These are phyloP conservation scores for Pseudonitzschia delicatissima DNA, from an alignment of 108 stramenopile species.

Conservation along the genomic window DNA sequence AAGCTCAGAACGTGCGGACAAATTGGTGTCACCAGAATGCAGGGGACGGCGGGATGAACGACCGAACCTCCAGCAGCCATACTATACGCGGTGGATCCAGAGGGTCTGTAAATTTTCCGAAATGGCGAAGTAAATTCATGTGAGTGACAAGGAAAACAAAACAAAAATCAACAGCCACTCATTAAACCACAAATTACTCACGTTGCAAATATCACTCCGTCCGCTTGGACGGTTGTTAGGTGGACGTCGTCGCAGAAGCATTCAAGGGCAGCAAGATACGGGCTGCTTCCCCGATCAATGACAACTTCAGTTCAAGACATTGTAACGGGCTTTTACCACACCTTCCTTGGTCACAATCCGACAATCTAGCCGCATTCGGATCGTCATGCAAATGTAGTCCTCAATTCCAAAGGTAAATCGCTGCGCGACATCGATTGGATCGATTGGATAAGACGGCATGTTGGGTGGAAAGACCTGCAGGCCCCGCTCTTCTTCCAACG, in stretches of 20 bases:
- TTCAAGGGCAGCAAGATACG: conserved; percentile 88
- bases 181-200: conserved; percentile 17
- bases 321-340: conserved; percentile 58
- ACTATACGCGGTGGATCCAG: conserved; percentile 95
- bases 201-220: conserved; percentile 94
- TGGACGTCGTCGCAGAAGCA: conserved; percentile 90
- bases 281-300: conserved; percentile 89
- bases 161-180: background rate
- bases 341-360: conserved; percentile 73
- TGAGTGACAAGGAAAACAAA: conserved; percentile 12
- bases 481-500: conserved; percentile 1
- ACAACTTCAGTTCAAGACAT: conserved; percentile 96
- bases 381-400: conserved; percentile 73
- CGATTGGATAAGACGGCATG: conserved; percentile 33
- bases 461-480: conserved; percentile 35
- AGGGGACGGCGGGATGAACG: conserved; percentile 95
- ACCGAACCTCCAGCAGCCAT: conserved; percentile 96
- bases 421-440: conserved; percentile 11
- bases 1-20: conserved; percentile 96
- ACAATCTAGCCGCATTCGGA: conserved; percentile 91
- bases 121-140: background rate
- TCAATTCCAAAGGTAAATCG: conserved; percentile 61
- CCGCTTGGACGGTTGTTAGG: conserved; percentile 95
- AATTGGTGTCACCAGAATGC: conserved; percentile 94
- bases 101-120: conserved; percentile 54